Base-by-base conservation (phyloP, 2,329 filamentous ascomycete genomes). In the Sclerotinia subarctica region DNA sequence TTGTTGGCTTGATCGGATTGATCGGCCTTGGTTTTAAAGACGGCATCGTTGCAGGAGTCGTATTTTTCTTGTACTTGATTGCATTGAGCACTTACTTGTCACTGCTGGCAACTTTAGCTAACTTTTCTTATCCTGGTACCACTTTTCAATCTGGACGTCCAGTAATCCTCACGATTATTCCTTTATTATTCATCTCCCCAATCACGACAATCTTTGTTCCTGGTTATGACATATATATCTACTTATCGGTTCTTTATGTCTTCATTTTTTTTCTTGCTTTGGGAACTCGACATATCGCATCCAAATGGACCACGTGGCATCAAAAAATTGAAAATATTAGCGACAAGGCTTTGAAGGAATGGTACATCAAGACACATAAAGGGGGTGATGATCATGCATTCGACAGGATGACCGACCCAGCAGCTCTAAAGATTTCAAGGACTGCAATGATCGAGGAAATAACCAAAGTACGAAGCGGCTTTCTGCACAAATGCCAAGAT, bases 281-380 rank as follows among this genome's bases (percentile, higher is more conserved):
- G 26, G 83, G 83, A 19, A 81, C 86, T 70, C 81, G 86, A 29
- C 78, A 78, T 3, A 81, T 86, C 10, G 82, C 82, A 54, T 82
- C 83, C 19, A 82, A 85, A 71, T 89, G 87, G 87, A 82, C 83
- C 5, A 84, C 81, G 1, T 89, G 86, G 86, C 80, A 82, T 70
- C 77, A 80, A 68, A 81, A 81, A 80, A 69, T 84, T 8, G 80
- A 82, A 67, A 84, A 82, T 82, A 81, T 82, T 24, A 81, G 80
- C 59, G 82, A 84, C 72, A 74, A 76, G 26, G 81, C 82, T 60
- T 77, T 84, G 5, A 78, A 82, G 47, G 77, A 79, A 8, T 84
- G 82, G 81, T 83, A 72, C 58, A 68, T 70, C 17, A 56, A 70
- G 52, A 66, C 58, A 19, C 57, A 67, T 21, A 69, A 56, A 57